These are phyloP conservation scores for Paramecium primaurelia DNA, from an alignment of 73 alveolate genomes.

Conservation along the genomic window DNA sequence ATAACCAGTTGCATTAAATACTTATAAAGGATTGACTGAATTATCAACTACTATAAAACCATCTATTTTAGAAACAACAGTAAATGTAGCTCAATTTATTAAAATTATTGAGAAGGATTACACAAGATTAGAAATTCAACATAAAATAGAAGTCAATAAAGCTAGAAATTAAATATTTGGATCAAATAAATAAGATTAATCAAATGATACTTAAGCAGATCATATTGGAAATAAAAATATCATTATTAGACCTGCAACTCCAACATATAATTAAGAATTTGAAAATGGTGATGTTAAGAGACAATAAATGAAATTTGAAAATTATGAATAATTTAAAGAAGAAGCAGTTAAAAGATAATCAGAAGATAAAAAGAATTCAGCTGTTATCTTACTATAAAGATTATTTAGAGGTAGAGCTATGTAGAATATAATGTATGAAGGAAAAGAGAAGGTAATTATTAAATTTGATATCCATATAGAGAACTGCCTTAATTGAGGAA, in stretches of 20 bases:
- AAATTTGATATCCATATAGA: neutral
- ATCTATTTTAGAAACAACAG: constrained; percentile 60
- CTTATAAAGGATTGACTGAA: constrained; percentile 89
- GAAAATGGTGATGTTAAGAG: neutral
- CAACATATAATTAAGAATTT: constrained; percentile 51
- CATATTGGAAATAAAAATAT: constrained; percentile 53
- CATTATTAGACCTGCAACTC: constrained; percentile 56
- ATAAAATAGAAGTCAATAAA: constrained; percentile 55
- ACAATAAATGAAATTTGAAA: constrained; percentile 23
- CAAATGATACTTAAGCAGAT: constrained; percentile 53
- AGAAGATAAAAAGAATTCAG: constrained; percentile 75
- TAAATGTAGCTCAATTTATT: constrained; percentile 49
- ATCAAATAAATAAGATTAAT: constrained; percentile 33
- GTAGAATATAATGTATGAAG: constrained; percentile 96
- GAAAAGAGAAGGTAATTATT: constrained; percentile 80
- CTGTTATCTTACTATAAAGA: constrained; percentile 88
- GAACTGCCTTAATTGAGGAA: constrained; percentile 96
- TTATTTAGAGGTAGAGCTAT: constrained; percentile 96
- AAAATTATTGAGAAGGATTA: constrained; percentile 61
- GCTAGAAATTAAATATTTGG: constrained; percentile 58
- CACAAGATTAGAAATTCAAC: constrained; percentile 62
- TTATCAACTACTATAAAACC: constrained; percentile 74
- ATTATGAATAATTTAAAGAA: constrained; percentile 67
- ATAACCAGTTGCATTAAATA: constrained; percentile 92
- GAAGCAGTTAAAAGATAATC: constrained; percentile 56